Evolutionary conservation across 2,329 filamentous ascomycete species (phyloP).

Genomic region (Talaromyces piceae): DNA sequence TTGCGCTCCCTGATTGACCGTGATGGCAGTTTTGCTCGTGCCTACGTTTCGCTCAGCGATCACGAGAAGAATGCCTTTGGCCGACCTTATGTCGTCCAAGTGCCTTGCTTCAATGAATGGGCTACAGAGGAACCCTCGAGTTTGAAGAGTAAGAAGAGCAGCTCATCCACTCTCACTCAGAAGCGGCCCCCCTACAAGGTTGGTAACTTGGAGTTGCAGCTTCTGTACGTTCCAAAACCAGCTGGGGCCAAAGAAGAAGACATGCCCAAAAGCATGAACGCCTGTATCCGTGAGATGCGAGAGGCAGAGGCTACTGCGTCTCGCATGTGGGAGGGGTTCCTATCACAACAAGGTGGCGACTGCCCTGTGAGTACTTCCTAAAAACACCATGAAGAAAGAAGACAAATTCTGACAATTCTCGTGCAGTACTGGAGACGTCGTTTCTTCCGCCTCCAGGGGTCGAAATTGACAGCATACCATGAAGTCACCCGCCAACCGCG

Average conservation of each 20-base stretch:
- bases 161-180: constrained; percentile 49
- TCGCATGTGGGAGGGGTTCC: constrained; percentile 74
- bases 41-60: constrained; percentile 89
- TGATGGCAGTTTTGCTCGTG: constrained; percentile 88
- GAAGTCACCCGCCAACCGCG: constrained; percentile 92
- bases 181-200: constrained; percentile 88
- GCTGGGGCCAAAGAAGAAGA: constrained; percentile 82
- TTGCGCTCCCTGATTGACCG: constrained; percentile 78
- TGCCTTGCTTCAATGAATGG: constrained; percentile 98
- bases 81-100: constrained; percentile 76
- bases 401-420: constrained; percentile 31
- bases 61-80: constrained; percentile 85
- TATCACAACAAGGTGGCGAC: constrained; percentile 96
- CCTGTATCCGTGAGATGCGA: constrained; percentile 85
- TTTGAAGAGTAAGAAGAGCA: constrained; percentile 86
- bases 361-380: constrained; percentile 71
- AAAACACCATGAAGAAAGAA: neutral
- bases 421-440: constrained; percentile 89
- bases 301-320: constrained; percentile 75
- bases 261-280: constrained; percentile 99
- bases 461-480: constrained; percentile 90
- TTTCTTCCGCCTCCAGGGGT: constrained; percentile 89
- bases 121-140: constrained; percentile 84
- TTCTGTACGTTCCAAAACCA: constrained; percentile 89
- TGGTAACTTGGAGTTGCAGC: constrained; percentile 86